Evolutionary conservation across 106 monocot species (phyloP).

Genomic region (Dactylorhiza incarnata): DNA sequence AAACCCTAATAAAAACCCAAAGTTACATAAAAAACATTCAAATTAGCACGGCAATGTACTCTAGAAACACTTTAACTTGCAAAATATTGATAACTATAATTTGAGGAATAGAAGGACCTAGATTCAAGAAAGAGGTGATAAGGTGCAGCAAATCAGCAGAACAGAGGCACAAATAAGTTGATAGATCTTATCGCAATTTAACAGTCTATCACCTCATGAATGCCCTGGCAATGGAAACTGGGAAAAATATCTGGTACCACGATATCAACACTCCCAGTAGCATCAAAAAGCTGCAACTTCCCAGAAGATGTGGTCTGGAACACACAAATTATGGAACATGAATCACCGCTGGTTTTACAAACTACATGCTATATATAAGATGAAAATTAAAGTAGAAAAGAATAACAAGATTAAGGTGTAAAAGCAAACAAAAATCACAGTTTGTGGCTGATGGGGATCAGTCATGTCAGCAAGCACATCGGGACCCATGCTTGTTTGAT

Average conservation of each 20-base stretch:
- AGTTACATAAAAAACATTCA: not conserved
- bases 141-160: not conserved
- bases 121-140: not conserved
- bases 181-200: not conserved
- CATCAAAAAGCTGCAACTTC: slow-evolving; percentile 77
- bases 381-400: not conserved
- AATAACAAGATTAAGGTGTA: not conserved
- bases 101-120: not conserved
- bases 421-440: not conserved
- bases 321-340: slow-evolving; percentile 6
- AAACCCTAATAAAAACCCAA: not conserved
- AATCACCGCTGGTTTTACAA: not conserved
- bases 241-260: slow-evolving; percentile 62
- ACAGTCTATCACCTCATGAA: slow-evolving; percentile 56
- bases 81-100: not conserved
- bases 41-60: not conserved
- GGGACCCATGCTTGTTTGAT: no score
- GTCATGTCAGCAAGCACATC: no score
- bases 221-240: slow-evolving; percentile 24
- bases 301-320: slow-evolving; percentile 52
- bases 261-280: slow-evolving; percentile 74
- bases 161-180: not conserved
- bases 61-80: not conserved
- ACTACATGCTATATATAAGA: no score
- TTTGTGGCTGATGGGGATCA: no score